Evolutionary conservation across 2,329 filamentous ascomycete genomes (phyloP), one percentile per base, ranked within the genome.

Genomic region (Coniochaeta pulveracea): DNA sequence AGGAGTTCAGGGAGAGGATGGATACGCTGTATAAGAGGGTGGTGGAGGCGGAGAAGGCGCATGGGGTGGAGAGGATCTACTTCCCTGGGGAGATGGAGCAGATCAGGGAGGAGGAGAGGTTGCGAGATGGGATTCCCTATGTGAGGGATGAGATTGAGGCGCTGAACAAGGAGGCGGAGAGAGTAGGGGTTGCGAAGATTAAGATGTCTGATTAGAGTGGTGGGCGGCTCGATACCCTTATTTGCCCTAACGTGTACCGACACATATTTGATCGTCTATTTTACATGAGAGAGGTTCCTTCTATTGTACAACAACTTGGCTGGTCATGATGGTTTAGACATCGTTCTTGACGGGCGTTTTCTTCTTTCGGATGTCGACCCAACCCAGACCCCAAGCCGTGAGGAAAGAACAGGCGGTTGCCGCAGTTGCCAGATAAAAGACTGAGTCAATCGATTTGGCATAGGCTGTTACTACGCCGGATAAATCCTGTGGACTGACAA

Each of bases 1-100:
- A 80, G 1, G 78, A 84, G 26, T 86, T 86, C 47, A 71, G 72
- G 19, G 63, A 65, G 33, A 59, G 78, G 7, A 75, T 77, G 63
- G 58, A 66, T 34, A 60, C 67, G 19, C 48, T 76, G 3, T 71
- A 76, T 40, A 56, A 68, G 35, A 52, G 61, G 7, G 68, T 76
- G 1, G 61, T 70, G 0, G 64, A 60, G 0, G 64, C 62, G 0
- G 67, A 74, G 2, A 73, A 61, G 51, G 68, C 66, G 30, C 59
- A 58, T 1, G 70, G 69, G 0, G 66, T 75, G 1, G 70, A 75
- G 0, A 57, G 69, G 18, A 70, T 76, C 10, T 76, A 72, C 40
- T 76, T 75, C 32, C 71, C 72, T 0, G 72, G 72, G 0, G 76
- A 81, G 52, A 64, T 72, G 32, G 76, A 80, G 51, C 69, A 74